phyloP scores from a whole-genome alignment of 75 land plant genomes.

The Azolla pinnata region DNA sequence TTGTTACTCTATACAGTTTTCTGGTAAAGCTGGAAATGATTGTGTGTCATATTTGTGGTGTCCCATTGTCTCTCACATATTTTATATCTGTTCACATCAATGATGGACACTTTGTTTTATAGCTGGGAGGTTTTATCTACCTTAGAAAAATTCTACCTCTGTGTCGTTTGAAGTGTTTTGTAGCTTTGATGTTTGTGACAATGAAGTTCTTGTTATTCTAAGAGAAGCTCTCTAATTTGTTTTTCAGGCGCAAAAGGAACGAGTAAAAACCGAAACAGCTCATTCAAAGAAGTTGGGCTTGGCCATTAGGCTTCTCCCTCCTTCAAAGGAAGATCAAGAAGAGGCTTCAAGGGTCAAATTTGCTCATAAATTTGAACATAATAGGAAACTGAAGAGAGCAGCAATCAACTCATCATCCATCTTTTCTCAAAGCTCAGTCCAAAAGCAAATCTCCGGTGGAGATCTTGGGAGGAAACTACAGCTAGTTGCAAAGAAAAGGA shows the following conservation, averaged over 20 bases:
- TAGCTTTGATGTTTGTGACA: background rate
- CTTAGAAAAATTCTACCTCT: too few relatives aligned
- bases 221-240: background rate
- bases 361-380: conserved; percentile 60
- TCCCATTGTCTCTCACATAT: too few relatives aligned
- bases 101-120: too few relatives aligned
- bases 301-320: conserved; percentile 71
- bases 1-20: too few relatives aligned
- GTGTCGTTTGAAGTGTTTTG: background rate
- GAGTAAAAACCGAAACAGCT: conserved; percentile 69
- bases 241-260: conserved; percentile 71
- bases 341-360: conserved; percentile 57
- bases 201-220: background rate
- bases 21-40: too few relatives aligned
- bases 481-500: conserved; percentile 65
- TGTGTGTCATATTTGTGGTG: too few relatives aligned
- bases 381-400: conserved; percentile 69
- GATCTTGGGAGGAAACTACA: conserved; percentile 35
- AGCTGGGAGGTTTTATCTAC: too few relatives aligned
- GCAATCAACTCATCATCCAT: conserved; percentile 75
- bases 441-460: conserved; percentile 7
- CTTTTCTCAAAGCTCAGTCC: conserved; percentile 22
- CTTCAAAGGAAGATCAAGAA: conserved; percentile 52
- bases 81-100: too few relatives aligned
- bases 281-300: conserved; percentile 61